phyloP scores from a whole-genome alignment of 1,139 yeast species.

The Pneumocystis carinii region DNA sequence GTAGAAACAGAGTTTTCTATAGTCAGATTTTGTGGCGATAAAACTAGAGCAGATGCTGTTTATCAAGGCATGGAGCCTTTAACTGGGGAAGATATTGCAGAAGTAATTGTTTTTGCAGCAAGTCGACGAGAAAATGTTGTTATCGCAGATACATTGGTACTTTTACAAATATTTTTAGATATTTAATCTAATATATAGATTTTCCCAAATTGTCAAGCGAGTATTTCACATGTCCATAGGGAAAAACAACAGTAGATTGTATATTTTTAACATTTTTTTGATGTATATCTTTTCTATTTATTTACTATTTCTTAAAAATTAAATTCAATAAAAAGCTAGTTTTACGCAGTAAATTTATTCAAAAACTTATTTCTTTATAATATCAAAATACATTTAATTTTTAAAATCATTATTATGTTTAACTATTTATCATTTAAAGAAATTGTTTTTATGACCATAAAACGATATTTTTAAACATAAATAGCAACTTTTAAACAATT shows the following conservation, averaged over 20 bases:
- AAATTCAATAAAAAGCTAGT: background rate
- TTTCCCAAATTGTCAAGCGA: background rate
- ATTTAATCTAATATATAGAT: background rate
- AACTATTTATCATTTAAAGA: background rate
- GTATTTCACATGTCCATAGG: background rate
- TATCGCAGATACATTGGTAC: background rate
- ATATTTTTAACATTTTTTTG: background rate
- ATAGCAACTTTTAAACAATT: background rate
- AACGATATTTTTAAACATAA: background rate
- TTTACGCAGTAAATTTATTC: background rate
- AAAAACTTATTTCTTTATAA: too few relatives aligned
- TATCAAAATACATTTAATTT: too few relatives aligned
- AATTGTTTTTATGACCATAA: background rate
- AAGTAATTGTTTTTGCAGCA: conserved; percentile 53
- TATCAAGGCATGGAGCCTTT: conserved; percentile 63
- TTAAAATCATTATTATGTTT: background rate
- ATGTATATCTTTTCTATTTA: background rate
- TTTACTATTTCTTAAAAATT: background rate
- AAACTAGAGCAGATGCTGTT: conserved; percentile 50
- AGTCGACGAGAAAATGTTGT: conserved; percentile 16
- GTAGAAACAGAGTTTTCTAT: conserved; percentile 74
- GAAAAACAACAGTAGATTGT: background rate
- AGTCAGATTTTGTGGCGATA: conserved; percentile 46
- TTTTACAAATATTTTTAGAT: background rate
- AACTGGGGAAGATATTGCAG: conserved; percentile 67